Evolutionary conservation across 1,284 basidiomycete species (phyloP), one percentile per base, ranked within the genome.

Genomic region (Sporisorium sorghi): DNA sequence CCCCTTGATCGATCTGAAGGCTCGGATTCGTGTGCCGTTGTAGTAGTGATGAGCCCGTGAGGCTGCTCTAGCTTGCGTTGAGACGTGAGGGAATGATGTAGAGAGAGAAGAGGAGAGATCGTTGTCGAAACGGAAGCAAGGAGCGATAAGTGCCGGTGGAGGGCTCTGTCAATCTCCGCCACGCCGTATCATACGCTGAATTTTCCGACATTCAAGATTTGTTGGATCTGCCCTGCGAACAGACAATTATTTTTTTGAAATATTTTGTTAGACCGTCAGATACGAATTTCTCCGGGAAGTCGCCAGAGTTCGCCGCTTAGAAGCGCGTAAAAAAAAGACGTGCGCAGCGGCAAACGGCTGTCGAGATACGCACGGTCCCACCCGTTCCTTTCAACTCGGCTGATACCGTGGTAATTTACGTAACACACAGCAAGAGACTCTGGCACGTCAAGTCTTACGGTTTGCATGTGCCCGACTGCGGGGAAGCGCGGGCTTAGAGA

Each of bases 321-420:
- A 43, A 24, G 24, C 24, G 43, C 43, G 23, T 5, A 5, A 4
- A n/a, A 3, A 44, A 4, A 5, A 8, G 14, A 11, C 7, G 17
- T 26, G 43, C 43, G 43, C 23, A 43, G 24, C 9, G 23, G 26
- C 35, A 43, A 23, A 43, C n/a, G 44, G 17, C 58, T 49, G 58
- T 61, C 58, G 46, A 54, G 58, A 61, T 61, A 61, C 52, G 52
- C 58, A 61, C 58, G 58, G 51, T 23, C 58, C 52, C n/a, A n/a
- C n/a, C n/a, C n/a, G n/a, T n/a, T n/a, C n/a, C 43, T 42, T 14
- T 28, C 50, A n/a, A n/a, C 26, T 43, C 32, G 24, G 32, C 8
- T 24, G 11, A 28, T 26, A 40, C 7, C 21, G 8, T 7, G 24
- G 23, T n/a, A 28, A 28, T 8, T n/a, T 40, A 42, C 15, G 51